A percentile compares a stretch with the other conserved stretches of the same genome.
These are phyloP conservation scores for Hyphochytrium catenoides DNA, from an alignment of 352 stramenopile genomes.

Conservation along the genomic window DNA sequence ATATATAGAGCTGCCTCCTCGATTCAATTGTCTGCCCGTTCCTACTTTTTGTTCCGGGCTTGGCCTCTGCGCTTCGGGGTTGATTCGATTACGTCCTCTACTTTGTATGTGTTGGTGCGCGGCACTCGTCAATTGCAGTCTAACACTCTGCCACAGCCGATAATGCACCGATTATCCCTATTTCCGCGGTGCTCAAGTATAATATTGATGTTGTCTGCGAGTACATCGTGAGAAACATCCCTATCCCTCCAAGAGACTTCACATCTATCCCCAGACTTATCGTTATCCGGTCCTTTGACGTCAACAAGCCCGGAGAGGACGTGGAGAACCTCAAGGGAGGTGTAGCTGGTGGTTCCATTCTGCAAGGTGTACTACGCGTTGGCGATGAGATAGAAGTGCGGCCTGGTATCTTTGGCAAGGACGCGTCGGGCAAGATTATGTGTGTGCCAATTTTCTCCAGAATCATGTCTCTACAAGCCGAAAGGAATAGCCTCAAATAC, in stretches of 20 bases:
- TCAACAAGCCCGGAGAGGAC: slow-evolving; percentile 98
- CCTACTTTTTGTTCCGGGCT: too few relatives aligned
- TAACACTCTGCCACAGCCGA: slow-evolving; percentile 79
- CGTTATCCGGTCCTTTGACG: slow-evolving; percentile 99
- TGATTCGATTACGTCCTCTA: too few relatives aligned
- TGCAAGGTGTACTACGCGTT: slow-evolving; percentile 88
- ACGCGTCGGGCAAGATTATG: slow-evolving; percentile 81
- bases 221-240: slow-evolving; percentile 98
- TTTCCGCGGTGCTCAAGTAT: slow-evolving; percentile 98
- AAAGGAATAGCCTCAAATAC: slow-evolving; percentile 98
- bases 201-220: slow-evolving; percentile 99
- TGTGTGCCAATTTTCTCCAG: slow-evolving; percentile 77
- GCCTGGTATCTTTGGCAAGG: slow-evolving; percentile 96
- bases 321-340: slow-evolving; percentile 87
- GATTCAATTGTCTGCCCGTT: too few relatives aligned
- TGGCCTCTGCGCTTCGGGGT: too few relatives aligned
- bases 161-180: slow-evolving; percentile 95
- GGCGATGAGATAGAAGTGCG: slow-evolving; percentile 99
- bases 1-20: too few relatives aligned
- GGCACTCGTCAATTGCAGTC: too few relatives aligned
- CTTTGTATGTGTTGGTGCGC: too few relatives aligned
- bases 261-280: slow-evolving; percentile 92
- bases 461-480: slow-evolving; percentile 90
- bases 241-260: slow-evolving; percentile 94
- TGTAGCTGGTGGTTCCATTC: slow-evolving; percentile 68